Evolutionary conservation across 345 rosid species (phyloP), one percentile per base, ranked within the genome.

Genomic region (Gossypium longicalyx): DNA sequence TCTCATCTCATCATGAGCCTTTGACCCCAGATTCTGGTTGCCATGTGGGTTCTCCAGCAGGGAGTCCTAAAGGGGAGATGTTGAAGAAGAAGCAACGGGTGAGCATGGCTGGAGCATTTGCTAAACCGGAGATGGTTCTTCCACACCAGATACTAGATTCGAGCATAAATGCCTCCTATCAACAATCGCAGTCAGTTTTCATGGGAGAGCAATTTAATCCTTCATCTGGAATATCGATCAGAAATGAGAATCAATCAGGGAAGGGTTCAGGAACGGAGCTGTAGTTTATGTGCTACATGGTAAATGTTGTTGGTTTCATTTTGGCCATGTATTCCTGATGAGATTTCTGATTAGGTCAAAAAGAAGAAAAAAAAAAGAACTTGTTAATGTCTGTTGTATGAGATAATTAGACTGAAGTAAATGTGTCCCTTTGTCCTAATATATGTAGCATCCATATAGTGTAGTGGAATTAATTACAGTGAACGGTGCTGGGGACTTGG

Each of bases 11-110:
- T 74, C 88, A 87, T 16, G 97, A 95, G 73, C 93, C 99, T 45
- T 77, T 78, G 74, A 95, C 99, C 51, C 99, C 98, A 10, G 97
- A 95, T 85, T 93, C 98, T 0, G 91, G 84, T 58, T 85, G 91
- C 82, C 84, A 85, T 75, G 73, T 67, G 56, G 87, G 87, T 58
- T 86, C 93, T 56, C 91, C 92, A 16, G 77, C 67, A 22, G 87
- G 85, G 71, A 86, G 92, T 82, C 89, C 87, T 25, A 84, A 81
- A 75, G 85, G 83, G 1, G 91, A 90, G 79, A 86, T 92, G 73
- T 78, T 87, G 47, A 75, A 71, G 41, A 95, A 95, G 91, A 95
- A 84, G 87, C 98, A 84, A 76, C 78, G 91, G 52, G 74, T 91
- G 63, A 67, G 67, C 74, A 69, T 80, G 71, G 84, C 78, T 66